These are phyloP conservation scores for Leptosphaerulina australis DNA, from an alignment of 2,329 filamentous ascomycete genomes.

Conservation along the genomic window DNA sequence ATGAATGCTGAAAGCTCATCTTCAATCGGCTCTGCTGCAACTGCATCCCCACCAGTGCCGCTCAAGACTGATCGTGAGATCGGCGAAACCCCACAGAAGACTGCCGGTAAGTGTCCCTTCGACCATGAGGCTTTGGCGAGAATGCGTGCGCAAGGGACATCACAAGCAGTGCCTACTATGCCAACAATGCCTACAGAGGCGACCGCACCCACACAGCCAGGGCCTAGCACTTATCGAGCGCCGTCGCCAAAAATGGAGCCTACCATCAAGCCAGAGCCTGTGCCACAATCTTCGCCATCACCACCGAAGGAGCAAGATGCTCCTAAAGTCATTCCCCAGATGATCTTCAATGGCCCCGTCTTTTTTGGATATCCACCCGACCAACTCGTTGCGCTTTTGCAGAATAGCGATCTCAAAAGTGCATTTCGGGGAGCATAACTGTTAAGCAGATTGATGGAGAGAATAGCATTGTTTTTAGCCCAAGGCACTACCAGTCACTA, in stretches of 20 bases:
- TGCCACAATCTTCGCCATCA: slow-evolving; percentile 10
- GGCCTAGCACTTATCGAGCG: slow-evolving; percentile 14
- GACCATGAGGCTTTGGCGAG: slow-evolving; percentile 39
- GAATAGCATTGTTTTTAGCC: slow-evolving; percentile 38
- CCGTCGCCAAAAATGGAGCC: slow-evolving; percentile 18
- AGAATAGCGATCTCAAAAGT: slow-evolving; percentile 47
- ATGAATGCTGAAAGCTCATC: slow-evolving; percentile 48
- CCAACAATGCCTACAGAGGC: slow-evolving; percentile 11
- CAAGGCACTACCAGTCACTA: slow-evolving; percentile 11
- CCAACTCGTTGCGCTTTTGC: slow-evolving; percentile 43
- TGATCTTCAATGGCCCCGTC: slow-evolving; percentile 91
- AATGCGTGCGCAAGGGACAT: slow-evolving; percentile 12
- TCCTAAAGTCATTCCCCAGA: slow-evolving; percentile 60
- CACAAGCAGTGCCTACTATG: slow-evolving; percentile 16
- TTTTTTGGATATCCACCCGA: slow-evolving; percentile 78
- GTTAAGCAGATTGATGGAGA: too few species aligned
- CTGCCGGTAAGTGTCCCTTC: slow-evolving; percentile 44
- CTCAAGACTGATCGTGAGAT: slow-evolving; percentile 49
- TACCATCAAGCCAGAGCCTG: slow-evolving; percentile 12
- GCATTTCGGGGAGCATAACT: slow-evolving; percentile 29
- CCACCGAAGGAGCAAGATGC: slow-evolving; percentile 16
- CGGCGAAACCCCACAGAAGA: slow-evolving; percentile 35
- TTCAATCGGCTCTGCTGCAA: slow-evolving; percentile 50
- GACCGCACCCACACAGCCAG: slow-evolving; percentile 21
- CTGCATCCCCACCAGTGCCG: slow-evolving; percentile 58